Percentiles rank a stretch among this genome's conserved stretches.
Conservation (phyloP, 2,329 filamentous ascomycete species). For the Colletotrichum echinochloae region DNA sequence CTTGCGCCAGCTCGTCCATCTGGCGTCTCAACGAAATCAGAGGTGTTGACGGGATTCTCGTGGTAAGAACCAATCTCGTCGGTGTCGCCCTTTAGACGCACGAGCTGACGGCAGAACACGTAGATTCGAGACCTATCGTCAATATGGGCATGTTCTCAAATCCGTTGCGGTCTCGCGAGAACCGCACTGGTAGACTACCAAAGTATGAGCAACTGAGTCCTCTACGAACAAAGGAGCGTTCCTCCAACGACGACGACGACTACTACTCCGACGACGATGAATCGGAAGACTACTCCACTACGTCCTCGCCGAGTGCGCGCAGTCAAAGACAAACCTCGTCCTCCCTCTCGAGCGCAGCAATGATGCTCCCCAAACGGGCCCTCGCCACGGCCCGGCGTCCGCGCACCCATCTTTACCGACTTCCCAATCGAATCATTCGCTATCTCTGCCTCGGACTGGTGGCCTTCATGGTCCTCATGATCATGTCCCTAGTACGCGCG, state of each 20-base stretch:
- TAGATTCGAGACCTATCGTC: constrained; percentile 32
- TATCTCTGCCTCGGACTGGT: constrained; percentile 82
- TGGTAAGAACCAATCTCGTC: constrained; percentile 12
- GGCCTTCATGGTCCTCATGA: constrained; percentile 78
- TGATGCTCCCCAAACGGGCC: constrained; percentile 58
- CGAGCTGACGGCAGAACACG: constrained; percentile 1
- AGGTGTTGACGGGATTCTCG: constrained; percentile 6
- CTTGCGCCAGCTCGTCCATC: constrained; percentile 8
- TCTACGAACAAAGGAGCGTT: constrained; percentile 59
- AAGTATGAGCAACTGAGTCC: constrained; percentile 59
- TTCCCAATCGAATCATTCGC: constrained; percentile 80
- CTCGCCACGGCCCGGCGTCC: constrained; percentile 49
- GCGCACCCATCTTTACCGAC: constrained; percentile 64
- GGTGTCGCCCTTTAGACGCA: not conserved
- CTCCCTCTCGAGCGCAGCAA: constrained; percentile 55
- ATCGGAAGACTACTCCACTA: constrained; percentile 54
- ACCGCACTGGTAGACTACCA: constrained; percentile 58
- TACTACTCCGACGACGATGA: constrained; percentile 61
- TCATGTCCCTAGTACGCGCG: constrained; percentile 79
- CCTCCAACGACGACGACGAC: constrained; percentile 62
- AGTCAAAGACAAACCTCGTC: constrained; percentile 68
- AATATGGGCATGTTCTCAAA: constrained; percentile 65
- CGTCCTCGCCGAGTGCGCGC: constrained; percentile 59
- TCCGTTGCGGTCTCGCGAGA: constrained; percentile 60
- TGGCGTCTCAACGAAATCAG: constrained; percentile 11